Percentiles rank a stretch among this genome's conserved stretches.
Evolutionary conservation across 495 filamentous ascomycete species (phyloP).

Genomic region (Amphirosellinia nigrospora): DNA sequence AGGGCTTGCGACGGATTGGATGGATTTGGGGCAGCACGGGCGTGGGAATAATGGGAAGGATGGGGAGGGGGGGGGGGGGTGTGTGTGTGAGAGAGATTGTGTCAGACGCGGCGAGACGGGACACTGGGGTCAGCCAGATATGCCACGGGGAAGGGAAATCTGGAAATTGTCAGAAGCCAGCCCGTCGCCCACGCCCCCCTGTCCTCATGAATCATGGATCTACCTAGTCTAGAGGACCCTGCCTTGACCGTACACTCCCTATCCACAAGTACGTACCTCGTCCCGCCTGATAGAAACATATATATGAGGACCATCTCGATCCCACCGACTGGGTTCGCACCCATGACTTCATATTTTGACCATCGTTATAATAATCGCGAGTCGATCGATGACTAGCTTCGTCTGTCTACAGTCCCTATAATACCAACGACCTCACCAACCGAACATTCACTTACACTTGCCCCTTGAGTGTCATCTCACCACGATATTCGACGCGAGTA

Average conservation of each 20-base stretch:
- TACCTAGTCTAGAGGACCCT: constrained; percentile 4
- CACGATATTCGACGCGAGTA: background rate
- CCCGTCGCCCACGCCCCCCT: constrained; percentile 37
- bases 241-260: constrained; percentile 16
- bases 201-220: constrained; percentile 38
- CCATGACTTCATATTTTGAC: constrained; percentile 23
- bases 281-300: constrained; percentile 18
- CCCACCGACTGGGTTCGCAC: constrained; percentile 9
- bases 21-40: constrained; percentile 25
- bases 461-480: background rate
- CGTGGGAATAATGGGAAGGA: constrained; percentile 23
- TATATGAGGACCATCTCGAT: constrained; percentile 28
- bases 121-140: constrained; percentile 25
- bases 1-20: constrained; percentile 30
- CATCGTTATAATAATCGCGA: constrained; percentile 6
- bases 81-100: constrained; percentile 25
- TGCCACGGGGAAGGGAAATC: constrained; percentile 30
- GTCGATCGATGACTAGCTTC: constrained; percentile 1
- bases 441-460: background rate
- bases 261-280: constrained; percentile 26
- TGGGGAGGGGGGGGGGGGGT: constrained; percentile 16
- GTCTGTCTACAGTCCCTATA: background rate
- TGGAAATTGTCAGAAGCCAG: constrained; percentile 40
- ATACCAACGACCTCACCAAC: background rate
- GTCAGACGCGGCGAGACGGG: constrained; percentile 40